These are phyloP conservation scores for Casuarina equisetifolia DNA, from an alignment of 306 rosid species.

Conservation along the genomic window DNA sequence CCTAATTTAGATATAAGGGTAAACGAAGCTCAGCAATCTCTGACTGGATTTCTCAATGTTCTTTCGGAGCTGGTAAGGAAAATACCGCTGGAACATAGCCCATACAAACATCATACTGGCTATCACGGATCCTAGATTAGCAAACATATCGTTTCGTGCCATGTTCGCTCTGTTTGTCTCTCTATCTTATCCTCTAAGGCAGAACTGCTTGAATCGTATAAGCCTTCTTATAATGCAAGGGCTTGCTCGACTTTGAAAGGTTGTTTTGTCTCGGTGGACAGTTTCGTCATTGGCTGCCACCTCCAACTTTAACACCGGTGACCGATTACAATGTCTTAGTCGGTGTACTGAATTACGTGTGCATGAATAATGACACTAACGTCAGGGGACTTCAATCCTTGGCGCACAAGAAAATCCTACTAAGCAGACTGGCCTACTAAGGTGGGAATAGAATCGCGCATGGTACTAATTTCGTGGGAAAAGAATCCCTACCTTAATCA, in stretches of 20 bases:
- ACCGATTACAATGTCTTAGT: too few species aligned
- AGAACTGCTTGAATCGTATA: not conserved
- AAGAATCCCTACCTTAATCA: too few species aligned
- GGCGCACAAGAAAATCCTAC: not conserved
- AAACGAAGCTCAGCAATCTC: conserved; percentile 39
- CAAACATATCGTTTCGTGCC: conserved; percentile 38
- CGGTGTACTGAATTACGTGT: not conserved
- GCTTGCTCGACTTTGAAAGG: not conserved
- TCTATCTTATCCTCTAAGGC: not conserved
- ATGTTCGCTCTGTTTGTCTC: conserved; percentile 10
- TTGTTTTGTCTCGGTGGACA: not conserved
- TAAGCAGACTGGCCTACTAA: too few species aligned
- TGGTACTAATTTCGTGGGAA: too few species aligned
- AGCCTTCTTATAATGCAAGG: not conserved
- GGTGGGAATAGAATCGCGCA: too few species aligned
- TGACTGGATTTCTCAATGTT: conserved; percentile 61
- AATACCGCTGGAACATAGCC: conserved; percentile 68
- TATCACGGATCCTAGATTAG: conserved; percentile 55
- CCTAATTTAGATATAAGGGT: conserved; percentile 78
- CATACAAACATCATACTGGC: conserved; percentile 62
- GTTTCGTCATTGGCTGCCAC: too few species aligned
- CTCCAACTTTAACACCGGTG: too few species aligned
- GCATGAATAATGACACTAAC: not conserved
- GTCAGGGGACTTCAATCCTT: not conserved
- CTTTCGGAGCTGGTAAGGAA: conserved; percentile 52